Evolutionary conservation across 2,329 filamentous ascomycete species (phyloP), one percentile per base, ranked within the genome.

Genomic region (Blumeriella jaapii): DNA sequence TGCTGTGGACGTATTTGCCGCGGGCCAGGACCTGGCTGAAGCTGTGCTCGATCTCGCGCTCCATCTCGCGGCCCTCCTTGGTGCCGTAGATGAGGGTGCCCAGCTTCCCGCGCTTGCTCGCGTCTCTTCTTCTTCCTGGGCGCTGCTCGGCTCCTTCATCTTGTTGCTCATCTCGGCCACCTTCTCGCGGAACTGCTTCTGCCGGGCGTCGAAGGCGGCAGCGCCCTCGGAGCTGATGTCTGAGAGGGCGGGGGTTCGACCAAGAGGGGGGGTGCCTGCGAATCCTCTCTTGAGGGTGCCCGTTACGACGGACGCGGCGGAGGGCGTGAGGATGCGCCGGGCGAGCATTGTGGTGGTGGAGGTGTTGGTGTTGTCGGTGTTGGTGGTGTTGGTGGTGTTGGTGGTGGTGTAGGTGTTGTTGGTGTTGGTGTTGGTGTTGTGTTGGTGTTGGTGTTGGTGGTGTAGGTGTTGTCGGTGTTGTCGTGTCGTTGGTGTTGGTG

Each of bases 1-100:
- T 95, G 29, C 86, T 93, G 62, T 98, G 91, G 36, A 98, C 87
- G 55, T 98, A 98, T 65, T 98, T 98, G 55, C 91, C 91, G 47
- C 91, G 74, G 15, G 91, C 91, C 29, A 98, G 68, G 28, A 96
- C 83, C 60, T 95, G 87, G 33, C 83, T 93, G 64, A 96, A 98
- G 57, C 83, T 93, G 39, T 87, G 78, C 64, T 96, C 86, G 55
- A 98, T 89, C 63, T 96, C 89, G 46, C 83, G 82, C 55, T 98
- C 91, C 58, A 95, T 74, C 63, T 94, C 82, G 42, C 87, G 78
- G 19, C 87, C 91, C 61, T 96, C 89, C 55, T 91, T 86, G 10
- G 91, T 98, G 54, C 91, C 91, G 61, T 98, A 96, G 56, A 98
- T 93, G 50, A 98, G 74, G 50, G 80, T 89, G 22, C 82, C 81